Base-by-base conservation (phyloP, 805 yeast genomes). In the Pichia thaimueangensis region DNA sequence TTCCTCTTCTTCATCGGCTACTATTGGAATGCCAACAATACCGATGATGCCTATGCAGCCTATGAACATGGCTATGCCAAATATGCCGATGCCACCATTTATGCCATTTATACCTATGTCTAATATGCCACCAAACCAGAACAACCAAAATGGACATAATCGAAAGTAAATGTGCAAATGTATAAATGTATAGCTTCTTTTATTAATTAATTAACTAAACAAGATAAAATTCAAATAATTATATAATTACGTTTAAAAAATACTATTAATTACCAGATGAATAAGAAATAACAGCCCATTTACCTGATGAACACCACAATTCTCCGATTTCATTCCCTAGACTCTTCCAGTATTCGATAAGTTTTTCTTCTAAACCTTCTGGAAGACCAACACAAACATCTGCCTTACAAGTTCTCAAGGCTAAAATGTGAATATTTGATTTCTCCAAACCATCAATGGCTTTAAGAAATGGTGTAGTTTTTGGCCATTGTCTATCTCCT, bases 391-490 rank as follows among this genome's bases (percentile, higher is more conserved):
- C 96, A 41, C 84, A 80, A 6, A 89, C 97, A 59, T 93, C 98
- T 1, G 97, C 97, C 65, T 93, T 93, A 62, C 95, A 82, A 2
- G 97, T 93, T 68, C 99, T 79, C 54, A 93, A 71, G 27, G 94
- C 76, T 45, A 87, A 68, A 22, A 86, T 53, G 13, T 78, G 80
- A 42, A 93, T 67, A 8, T 80, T 80, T 24, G 80, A 72, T 0
- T 62, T 50, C 1, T 83, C 82, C 50, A 91, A 69, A 4, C 76
- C 73, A 42, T 84, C 85, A 46, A 91, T 73, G 5, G 96, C 91
- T 0, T 64, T 60, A 4, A 47, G 52, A 67, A 91, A 94, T 2
- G 88, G 73, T 0, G 95, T 86, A 3, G 87, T 76, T 45, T 82
- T 73, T 16, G 78, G 78, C 99, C 99, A 93, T 53, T 71, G 71